Conservation (phyloP, 106 monocot genomes). For the Dendrobium nobile region DNA sequence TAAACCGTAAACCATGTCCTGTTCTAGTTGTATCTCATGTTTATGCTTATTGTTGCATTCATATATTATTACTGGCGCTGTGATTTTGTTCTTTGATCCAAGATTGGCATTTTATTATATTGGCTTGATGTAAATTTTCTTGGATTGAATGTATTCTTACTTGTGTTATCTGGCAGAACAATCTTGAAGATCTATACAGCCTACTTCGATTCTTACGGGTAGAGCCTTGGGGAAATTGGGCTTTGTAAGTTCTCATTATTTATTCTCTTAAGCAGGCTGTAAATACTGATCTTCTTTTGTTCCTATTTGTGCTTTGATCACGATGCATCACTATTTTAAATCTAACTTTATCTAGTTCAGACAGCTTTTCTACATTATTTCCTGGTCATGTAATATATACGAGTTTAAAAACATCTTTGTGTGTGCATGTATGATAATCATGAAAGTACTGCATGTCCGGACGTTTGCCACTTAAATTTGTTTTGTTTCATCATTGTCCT, state of each 20-base stretch:
- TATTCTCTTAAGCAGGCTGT: neutral
- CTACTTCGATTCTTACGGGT: constrained; percentile 87
- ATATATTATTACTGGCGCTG: neutral
- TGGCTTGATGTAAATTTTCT: neutral
- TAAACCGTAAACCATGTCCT: neutral
- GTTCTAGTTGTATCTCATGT: neutral
- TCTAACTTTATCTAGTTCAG: neutral
- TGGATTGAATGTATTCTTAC: neutral
- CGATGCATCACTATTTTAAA: neutral
- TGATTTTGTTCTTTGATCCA: neutral
- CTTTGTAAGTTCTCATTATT: constrained; percentile 50
- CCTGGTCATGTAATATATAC: too few species aligned
- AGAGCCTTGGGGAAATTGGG: constrained; percentile 91
- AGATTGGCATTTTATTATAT: neutral
- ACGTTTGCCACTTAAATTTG: too few species aligned
- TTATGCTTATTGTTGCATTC: neutral
- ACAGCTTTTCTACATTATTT: neutral
- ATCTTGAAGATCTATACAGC: constrained; percentile 86
- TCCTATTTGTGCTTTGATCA: neutral
- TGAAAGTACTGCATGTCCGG: too few species aligned
- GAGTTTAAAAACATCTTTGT: too few species aligned
- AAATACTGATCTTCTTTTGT: neutral
- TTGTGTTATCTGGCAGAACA: constrained; percentile 62
- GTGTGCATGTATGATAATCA: too few species aligned
- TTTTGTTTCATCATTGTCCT: too few species aligned